A percentile compares a stretch with the other conserved stretches of the same genome.
These are phyloP conservation scores for Naematelia encephala DNA, from an alignment of 768 basidiomycete species.

Conservation along the genomic window DNA sequence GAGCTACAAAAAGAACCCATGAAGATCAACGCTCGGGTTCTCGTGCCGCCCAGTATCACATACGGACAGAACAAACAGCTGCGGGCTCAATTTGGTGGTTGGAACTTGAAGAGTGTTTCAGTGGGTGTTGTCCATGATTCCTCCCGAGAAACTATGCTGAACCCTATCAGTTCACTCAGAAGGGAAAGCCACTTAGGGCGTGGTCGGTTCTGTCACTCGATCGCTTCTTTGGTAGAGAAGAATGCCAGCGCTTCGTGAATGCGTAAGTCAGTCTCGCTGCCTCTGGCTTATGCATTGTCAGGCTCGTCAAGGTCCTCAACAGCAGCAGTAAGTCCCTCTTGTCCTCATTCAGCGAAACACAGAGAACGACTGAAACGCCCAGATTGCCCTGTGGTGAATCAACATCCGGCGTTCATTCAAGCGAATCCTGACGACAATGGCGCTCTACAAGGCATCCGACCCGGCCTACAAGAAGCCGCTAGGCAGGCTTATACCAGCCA, in stretches of 20 bases:
- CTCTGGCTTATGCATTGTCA: neutral
- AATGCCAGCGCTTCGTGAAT: neutral
- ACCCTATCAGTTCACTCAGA: neutral
- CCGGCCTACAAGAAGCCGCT: constrained; percentile 10
- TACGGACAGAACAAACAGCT: constrained; percentile 38
- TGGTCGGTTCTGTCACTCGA: neutral
- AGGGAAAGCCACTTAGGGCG: neutral
- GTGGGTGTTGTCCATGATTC: neutral
- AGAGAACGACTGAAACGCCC: neutral
- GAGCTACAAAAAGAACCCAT: constrained; percentile 37
- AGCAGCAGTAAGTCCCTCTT: neutral
- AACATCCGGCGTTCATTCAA: neutral
- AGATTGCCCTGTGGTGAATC: neutral
- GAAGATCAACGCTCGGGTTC: constrained; percentile 41
- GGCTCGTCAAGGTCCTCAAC: neutral
- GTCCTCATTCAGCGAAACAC: too few relatives aligned
- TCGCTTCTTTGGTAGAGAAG: neutral
- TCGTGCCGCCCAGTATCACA: constrained; percentile 35
- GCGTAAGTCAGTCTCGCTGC: neutral
- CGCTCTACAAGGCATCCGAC: constrained; percentile 1
- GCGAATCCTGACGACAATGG: neutral
- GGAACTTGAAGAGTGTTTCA: neutral
- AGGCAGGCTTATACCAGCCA: constrained; percentile 11
- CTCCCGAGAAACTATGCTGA: neutral
- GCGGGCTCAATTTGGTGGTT: constrained; percentile 11